Evolutionary conservation across 768 basidiomycete genomes (phyloP).

Genomic region (Russula abietina): DNA sequence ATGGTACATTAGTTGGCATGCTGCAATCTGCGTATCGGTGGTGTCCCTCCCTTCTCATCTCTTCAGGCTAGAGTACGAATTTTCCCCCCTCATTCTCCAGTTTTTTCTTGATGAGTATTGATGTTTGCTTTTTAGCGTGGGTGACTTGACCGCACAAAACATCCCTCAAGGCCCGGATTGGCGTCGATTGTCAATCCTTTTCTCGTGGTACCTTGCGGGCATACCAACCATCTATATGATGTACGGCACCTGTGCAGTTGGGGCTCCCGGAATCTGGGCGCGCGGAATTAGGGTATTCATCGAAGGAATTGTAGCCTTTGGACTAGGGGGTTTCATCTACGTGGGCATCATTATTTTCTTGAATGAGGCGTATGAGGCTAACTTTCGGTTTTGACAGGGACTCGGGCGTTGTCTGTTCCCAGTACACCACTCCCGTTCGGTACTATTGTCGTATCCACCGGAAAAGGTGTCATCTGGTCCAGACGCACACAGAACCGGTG

Average conservation of each 20-base stretch:
- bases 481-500: background rate
- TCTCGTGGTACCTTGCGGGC: constrained; percentile 12
- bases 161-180: constrained; percentile 8
- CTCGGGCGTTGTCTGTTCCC: constrained; percentile 10
- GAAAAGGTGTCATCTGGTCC: constrained; percentile 1
- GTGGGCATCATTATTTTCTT: background rate
- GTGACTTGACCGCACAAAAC: background rate
- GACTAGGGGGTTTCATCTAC: constrained; percentile 5
- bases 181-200: background rate
- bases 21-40: constrained; percentile 7
- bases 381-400: background rate
- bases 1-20: constrained; percentile 21
- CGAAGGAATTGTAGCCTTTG: constrained; percentile 15
- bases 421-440: background rate
- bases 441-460: background rate
- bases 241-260: background rate
- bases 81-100: background rate
- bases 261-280: constrained; percentile 12
- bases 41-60: constrained; percentile 15
- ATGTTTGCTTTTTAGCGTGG: background rate
- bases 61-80: constrained; percentile 6
- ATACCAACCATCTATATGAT: background rate
- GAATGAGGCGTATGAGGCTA: background rate
- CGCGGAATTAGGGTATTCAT: constrained; percentile 12
- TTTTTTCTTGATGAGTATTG: too few species aligned